Conservation (phyloP, 2,329 filamentous ascomycete species). For the Leptoxyphium fumago region DNA sequence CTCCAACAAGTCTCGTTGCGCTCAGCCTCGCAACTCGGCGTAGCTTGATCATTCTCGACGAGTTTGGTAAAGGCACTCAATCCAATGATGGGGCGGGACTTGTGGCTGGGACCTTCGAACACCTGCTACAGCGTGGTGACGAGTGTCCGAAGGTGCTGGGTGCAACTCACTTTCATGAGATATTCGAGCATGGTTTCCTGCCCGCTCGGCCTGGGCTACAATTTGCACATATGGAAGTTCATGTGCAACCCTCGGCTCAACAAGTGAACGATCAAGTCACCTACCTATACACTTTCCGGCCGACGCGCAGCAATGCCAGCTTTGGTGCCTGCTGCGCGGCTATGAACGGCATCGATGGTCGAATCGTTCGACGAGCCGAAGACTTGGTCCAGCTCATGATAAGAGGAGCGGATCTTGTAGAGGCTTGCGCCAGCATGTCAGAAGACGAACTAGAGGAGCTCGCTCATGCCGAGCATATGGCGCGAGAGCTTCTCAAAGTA, state of each 20-base stretch:
- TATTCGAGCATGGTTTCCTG: slow-evolving; percentile 52
- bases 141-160: slow-evolving; percentile 44
- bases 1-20: slow-evolving; percentile 73
- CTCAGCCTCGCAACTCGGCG: slow-evolving; percentile 58
- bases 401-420: slow-evolving; percentile 60
- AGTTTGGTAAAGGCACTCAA: slow-evolving; percentile 65
- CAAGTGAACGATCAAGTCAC: slow-evolving; percentile 40
- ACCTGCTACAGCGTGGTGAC: slow-evolving; percentile 35
- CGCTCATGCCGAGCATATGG: slow-evolving; percentile 43
- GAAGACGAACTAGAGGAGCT: slow-evolving; percentile 49
- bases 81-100: slow-evolving; percentile 50
- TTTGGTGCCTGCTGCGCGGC: slow-evolving; percentile 76
- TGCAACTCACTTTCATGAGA: slow-evolving; percentile 55
- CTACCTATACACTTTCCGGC: slow-evolving; percentile 19
- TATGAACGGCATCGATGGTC: slow-evolving; percentile 64
- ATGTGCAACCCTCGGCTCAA: slow-evolving; percentile 38
- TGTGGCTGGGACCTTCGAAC: slow-evolving; percentile 45
- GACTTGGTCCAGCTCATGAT: slow-evolving; percentile 53
- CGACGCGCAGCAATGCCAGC: slow-evolving; percentile 61
- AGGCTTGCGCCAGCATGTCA: slow-evolving; percentile 54
- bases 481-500: not conserved
- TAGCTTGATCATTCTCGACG: slow-evolving; percentile 80
- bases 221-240: slow-evolving; percentile 60
- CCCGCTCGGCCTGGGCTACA: slow-evolving; percentile 33
- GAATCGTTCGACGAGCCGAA: slow-evolving; percentile 62